Percentiles rank a stretch among this genome's conserved stretches.
Evolutionary conservation across 257 asterid genomes (phyloP).

Genomic region (Perilla frutescens): DNA sequence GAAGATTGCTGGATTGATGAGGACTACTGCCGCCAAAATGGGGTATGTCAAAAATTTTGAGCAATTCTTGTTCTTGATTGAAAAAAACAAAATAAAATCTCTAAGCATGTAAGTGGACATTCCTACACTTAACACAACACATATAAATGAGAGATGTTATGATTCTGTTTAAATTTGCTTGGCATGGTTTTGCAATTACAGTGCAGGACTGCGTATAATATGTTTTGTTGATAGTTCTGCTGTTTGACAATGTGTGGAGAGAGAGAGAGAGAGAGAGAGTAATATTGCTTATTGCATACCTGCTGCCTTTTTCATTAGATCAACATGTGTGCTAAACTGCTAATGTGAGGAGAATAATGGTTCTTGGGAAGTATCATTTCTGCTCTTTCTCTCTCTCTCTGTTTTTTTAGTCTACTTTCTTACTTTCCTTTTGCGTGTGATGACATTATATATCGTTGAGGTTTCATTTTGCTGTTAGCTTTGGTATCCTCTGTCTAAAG

Average conservation of each 20-base stretch:
- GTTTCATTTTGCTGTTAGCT: slow-evolving; percentile 47
- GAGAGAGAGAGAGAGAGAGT: neutral
- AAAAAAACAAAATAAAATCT: neutral
- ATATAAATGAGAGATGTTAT: no score
- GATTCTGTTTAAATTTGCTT: no score
- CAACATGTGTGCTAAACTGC: neutral
- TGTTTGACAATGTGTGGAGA: neutral
- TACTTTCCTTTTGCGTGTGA: neutral
- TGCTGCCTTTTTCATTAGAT: neutral
- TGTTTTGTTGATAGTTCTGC: no score
- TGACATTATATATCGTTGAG: neutral
- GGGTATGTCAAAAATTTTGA: slow-evolving; percentile 49
- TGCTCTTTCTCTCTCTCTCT: neutral
- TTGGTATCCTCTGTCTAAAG: slow-evolving; percentile 90
- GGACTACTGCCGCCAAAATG: slow-evolving; percentile 76
- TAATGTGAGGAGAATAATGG: neutral
- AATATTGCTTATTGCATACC: neutral
- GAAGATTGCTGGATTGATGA: slow-evolving; percentile 95
- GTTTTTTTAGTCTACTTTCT: neutral
- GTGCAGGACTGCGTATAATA: no score
- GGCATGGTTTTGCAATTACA: no score
- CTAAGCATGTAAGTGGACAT: slow-evolving; percentile 1
- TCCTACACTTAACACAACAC: no score
- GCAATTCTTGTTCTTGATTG: slow-evolving; percentile 5
- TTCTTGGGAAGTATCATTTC: neutral